A percentile compares a stretch with the other conserved stretches of the same genome.
phyloP scores from a whole-genome alignment of 2,329 filamentous ascomycete genomes.

The Penicillium crustosum region DNA sequence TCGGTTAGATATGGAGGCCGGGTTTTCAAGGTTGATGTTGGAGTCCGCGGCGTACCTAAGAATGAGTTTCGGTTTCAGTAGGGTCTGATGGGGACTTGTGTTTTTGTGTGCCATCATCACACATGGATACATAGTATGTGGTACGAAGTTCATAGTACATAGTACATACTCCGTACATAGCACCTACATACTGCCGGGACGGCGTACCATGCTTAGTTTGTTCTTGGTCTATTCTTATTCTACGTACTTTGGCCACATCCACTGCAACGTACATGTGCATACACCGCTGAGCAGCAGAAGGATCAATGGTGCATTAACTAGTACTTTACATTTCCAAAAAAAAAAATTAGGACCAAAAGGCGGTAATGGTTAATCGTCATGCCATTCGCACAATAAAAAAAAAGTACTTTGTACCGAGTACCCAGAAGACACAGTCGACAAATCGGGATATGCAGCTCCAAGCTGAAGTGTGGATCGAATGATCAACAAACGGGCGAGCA shows the following conservation, averaged over 20 bases:
- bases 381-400: not conserved
- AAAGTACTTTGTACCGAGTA: not conserved
- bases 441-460: not conserved
- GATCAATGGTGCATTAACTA: constrained; percentile 9
- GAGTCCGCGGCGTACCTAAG: constrained; percentile 62
- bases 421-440: not conserved
- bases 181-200: not conserved
- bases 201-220: not conserved
- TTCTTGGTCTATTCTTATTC: not conserved
- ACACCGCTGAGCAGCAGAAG: not conserved
- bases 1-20: constrained; percentile 67
- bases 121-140: not conserved
- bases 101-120: not conserved
- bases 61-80: constrained; percentile 61
- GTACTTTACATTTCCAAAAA: not conserved
- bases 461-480: constrained; percentile 13
- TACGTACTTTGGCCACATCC: not conserved
- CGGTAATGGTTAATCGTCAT: not conserved
- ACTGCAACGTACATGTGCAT: not conserved
- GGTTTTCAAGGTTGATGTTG: constrained; percentile 75
- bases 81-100: constrained; percentile 1
- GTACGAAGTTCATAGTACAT: not conserved
- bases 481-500: constrained; percentile 24
- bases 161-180: not conserved
- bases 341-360: constrained; percentile 1